phyloP scores from a whole-genome alignment of 2,329 filamentous ascomycete species.

The Trichoderma asperellum region DNA sequence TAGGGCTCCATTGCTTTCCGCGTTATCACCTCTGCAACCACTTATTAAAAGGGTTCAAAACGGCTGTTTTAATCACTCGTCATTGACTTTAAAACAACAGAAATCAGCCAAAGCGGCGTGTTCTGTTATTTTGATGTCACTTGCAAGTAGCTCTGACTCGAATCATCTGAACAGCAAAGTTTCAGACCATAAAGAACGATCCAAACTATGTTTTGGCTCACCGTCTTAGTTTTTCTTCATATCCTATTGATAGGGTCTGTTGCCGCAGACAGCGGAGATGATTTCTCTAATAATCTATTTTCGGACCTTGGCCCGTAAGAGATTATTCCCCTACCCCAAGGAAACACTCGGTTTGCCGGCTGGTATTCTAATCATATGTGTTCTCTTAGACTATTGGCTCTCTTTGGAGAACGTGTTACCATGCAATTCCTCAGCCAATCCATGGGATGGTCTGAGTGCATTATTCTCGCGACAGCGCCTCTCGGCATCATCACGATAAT shows the following conservation, averaged over 20 bases:
- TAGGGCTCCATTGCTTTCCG: too few relatives aligned
- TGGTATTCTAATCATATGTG: neutral
- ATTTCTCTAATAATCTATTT: slow-evolving; percentile 34
- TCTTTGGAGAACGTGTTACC: slow-evolving; percentile 52
- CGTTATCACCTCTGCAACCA: too few relatives aligned
- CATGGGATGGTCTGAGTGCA: slow-evolving; percentile 45
- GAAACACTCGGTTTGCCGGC: too few relatives aligned
- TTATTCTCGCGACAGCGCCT: slow-evolving; percentile 52
- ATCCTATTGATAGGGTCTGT: neutral
- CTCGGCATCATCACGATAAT: slow-evolving; percentile 51
- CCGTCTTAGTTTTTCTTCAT: neutral
- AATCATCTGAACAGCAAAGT: too few relatives aligned
- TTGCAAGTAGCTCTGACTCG: too few relatives aligned
- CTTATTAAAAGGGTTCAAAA: too few relatives aligned
- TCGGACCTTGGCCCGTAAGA: slow-evolving; percentile 30
- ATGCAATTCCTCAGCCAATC: slow-evolving; percentile 55
- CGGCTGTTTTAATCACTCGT: too few relatives aligned
- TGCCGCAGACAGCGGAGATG: slow-evolving; percentile 31
- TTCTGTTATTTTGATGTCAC: too few relatives aligned
- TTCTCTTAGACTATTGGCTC: slow-evolving; percentile 29
- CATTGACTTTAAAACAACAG: too few relatives aligned
- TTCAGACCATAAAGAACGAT: too few relatives aligned
- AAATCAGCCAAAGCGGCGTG: too few relatives aligned
- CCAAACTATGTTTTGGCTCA: neutral
- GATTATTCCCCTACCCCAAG: too few relatives aligned